Evolutionary conservation across 768 basidiomycete species (phyloP).

Genomic region (Tylopilus plumbeoviolaceoides): DNA sequence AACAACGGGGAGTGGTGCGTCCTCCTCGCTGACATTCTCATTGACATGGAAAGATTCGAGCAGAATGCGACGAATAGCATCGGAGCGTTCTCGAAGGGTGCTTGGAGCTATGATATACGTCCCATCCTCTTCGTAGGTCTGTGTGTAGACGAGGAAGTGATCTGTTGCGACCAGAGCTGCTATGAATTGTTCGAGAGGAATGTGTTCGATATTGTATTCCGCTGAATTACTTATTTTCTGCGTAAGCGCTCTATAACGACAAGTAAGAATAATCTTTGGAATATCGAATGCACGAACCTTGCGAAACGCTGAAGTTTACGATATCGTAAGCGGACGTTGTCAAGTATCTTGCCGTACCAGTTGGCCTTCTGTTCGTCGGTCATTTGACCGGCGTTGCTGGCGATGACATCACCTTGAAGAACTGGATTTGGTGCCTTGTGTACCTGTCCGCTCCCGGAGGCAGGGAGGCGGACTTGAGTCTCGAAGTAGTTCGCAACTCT

Average conservation of each 20-base stretch:
- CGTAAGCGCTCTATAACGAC: conserved; percentile 51
- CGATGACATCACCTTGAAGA: conserved; percentile 35
- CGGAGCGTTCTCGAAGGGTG: conserved; percentile 70
- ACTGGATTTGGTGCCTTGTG: conserved; percentile 30
- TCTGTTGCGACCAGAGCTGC: conserved; percentile 74
- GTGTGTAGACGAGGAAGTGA: conserved; percentile 93
- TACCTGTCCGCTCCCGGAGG: conserved; percentile 33
- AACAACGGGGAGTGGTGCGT: conserved; percentile 37
- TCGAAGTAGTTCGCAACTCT: conserved; percentile 94
- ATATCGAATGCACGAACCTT: conserved; percentile 43
- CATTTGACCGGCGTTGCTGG: conserved; percentile 50
- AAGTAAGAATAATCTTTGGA: conserved; percentile 3
- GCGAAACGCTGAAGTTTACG: conserved; percentile 93
- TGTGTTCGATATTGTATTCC: conserved; percentile 77
- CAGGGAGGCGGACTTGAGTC: conserved; percentile 80
- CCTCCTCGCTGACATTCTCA: conserved; percentile 52
- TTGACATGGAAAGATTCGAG: conserved; percentile 81
- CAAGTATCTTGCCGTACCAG: conserved; percentile 93
- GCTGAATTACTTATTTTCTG: conserved; percentile 92
- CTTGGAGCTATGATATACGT: conserved; percentile 85
- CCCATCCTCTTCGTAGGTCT: conserved; percentile 81
- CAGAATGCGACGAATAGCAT: conserved; percentile 74
- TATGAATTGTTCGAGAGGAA: conserved; percentile 77
- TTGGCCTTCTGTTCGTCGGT: conserved; percentile 74
- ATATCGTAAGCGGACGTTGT: conserved; percentile 87